Base-by-base conservation (phyloP, 805 yeast genomes). In the Starmerella scarabaei region DNA sequence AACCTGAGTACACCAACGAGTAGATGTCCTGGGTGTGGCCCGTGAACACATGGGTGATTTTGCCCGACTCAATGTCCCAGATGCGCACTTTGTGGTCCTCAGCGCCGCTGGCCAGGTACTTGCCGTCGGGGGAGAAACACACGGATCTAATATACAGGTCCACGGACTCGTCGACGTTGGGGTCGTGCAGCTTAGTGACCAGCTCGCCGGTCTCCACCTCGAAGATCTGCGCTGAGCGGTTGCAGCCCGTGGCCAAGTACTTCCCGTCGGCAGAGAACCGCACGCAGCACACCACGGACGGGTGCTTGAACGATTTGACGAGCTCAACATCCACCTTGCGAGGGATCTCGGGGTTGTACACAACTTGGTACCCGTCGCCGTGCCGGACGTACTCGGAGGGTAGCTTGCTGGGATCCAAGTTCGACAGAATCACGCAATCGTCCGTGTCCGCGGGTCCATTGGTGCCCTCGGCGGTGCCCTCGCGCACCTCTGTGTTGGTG, bases 1-100 rank as follows among this genome's bases (percentile, higher is more conserved):
- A 85, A 36, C 94, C 88, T 72, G 88, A 82, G 61, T 82, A 91
- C 63, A 84, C 96, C 51, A 88, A 69, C 11, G 96, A 86, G 64
- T 88, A 91, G 52, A 88, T 86, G 64, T 88, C 98, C 67, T 91
- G 98, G 61, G 86, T 96, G 59, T 88, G 97, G 38, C 98, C 98
- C 48, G 77, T 71, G 42, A 64, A 64, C 58, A 88, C 69, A 51
- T 82, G 79, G 63, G 81, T 80, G 50, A 85, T 81, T 54, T 86
- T 81, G 55, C 86, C 75, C 21, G 88, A 75, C 38, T 81, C 71
- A 58, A 88, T 73, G 60, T 88, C 95, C 98, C 98, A 88, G 54
- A 88, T 86, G 60, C 97, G 75, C 53, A 91, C 91, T 48, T 68
- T 65, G 55, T 71, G 73, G 57, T 74, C 79, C 53, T 71, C 75